phyloP scores from a whole-genome alignment of 2,329 filamentous ascomycete genomes.

The Ciborinia camelliae region DNA sequence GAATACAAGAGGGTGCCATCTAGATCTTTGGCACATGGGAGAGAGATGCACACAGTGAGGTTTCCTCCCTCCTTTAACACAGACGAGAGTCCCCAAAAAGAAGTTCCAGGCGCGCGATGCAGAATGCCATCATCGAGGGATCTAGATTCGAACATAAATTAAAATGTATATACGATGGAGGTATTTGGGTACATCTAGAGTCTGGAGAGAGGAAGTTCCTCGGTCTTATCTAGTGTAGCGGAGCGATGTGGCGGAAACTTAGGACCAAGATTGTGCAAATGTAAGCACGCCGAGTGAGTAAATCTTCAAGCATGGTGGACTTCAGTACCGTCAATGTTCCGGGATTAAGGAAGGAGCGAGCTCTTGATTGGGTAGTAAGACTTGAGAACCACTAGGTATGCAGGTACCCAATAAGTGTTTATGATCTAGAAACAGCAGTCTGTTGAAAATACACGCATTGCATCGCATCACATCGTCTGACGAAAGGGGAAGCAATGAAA shows the following conservation, averaged over 20 bases:
- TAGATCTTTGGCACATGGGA: neutral
- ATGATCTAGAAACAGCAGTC: neutral
- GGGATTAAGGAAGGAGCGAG: neutral
- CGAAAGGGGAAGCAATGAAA: neutral
- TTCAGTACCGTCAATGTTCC: too few relatives aligned
- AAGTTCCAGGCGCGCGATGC: too few relatives aligned
- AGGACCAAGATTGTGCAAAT: neutral
- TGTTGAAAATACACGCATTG: too few relatives aligned
- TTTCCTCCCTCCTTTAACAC: neutral
- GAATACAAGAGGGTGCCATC: neutral
- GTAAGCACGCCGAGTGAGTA: neutral
- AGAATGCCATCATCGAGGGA: too few relatives aligned
- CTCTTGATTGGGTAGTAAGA: neutral
- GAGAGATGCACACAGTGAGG: neutral
- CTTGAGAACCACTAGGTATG: too few relatives aligned
- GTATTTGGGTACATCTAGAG: neutral
- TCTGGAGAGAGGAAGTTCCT: neutral
- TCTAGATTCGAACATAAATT: neutral
- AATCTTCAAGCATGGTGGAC: neutral
- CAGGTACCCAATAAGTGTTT: neutral
- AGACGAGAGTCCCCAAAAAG: too few relatives aligned
- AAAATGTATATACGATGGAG: neutral
- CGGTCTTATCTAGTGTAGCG: neutral
- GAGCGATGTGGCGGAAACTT: neutral
- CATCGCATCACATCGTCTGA: neutral